These are phyloP conservation scores for Tuber aestivum DNA, from an alignment of 495 filamentous ascomycete genomes.

Conservation along the genomic window DNA sequence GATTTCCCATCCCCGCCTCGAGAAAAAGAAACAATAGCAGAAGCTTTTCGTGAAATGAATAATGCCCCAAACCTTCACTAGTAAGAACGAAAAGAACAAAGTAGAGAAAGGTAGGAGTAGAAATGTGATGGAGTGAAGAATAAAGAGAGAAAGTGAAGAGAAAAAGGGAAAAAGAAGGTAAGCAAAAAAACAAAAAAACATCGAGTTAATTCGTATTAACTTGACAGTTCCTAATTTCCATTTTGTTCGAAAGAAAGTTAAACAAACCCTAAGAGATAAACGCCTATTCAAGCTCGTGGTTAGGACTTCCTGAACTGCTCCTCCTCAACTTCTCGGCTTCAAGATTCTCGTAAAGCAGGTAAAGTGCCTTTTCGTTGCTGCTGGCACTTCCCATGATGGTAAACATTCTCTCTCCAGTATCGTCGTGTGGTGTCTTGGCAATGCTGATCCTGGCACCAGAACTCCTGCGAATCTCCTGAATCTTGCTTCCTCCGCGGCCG, in stretches of 20 bases:
- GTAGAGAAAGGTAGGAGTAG: conserved; percentile 25
- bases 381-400: conserved; percentile 91
- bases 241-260: conserved; percentile 9
- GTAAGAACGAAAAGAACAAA: conserved; percentile 21
- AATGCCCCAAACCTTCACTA: conserved; percentile 11
- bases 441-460: conserved; percentile 97
- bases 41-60: not conserved
- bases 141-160: not conserved
- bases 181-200: conserved; percentile 7
- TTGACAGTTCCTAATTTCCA: conserved; percentile 19
- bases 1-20: not conserved
- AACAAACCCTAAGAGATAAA: conserved; percentile 15
- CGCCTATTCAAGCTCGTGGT: conserved; percentile 21
- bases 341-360: conserved; percentile 95
- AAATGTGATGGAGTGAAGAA: conserved; percentile 5
- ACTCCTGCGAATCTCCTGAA: conserved; percentile 92
- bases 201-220: conserved; percentile 12
- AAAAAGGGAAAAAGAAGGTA: conserved; percentile 15
- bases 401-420: conserved; percentile 98
- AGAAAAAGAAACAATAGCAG: conserved; percentile 3
- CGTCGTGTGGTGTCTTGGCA: conserved; percentile 94
- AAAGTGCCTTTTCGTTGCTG: conserved; percentile 91
- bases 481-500: conserved; percentile 86
- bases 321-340: conserved; percentile 98
- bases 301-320: conserved; percentile 24